Conservation (phyloP, 2,329 filamentous ascomycete genomes). For the Diaporthe velutina region DNA sequence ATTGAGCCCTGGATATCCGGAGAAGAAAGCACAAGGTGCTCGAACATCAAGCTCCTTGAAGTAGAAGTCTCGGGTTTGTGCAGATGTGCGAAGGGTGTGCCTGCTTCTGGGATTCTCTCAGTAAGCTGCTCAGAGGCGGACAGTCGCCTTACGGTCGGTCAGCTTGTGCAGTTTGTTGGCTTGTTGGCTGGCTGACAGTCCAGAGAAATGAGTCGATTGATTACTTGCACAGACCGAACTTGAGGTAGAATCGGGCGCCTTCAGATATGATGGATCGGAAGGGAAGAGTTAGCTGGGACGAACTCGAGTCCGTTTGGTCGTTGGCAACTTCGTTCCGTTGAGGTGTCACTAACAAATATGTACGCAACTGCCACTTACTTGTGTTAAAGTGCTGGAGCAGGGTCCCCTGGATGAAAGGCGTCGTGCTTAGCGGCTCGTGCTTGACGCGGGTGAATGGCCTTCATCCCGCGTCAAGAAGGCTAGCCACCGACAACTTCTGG, state of each 20-base stretch:
- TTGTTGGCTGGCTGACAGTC: no score
- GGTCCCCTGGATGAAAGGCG: background rate
- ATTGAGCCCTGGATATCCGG: background rate
- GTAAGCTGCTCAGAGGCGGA: background rate
- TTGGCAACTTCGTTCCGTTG: background rate
- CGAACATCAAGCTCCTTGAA: background rate
- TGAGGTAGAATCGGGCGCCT: background rate
- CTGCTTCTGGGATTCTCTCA: background rate
- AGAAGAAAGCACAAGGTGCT: background rate
- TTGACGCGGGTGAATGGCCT: slow-evolving; percentile 2
- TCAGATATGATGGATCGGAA: background rate
- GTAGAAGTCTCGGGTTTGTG: no score
- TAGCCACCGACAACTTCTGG: background rate
- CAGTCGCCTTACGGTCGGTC: background rate
- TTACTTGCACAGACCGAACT: background rate
- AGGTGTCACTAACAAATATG: background rate
- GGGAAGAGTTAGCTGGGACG: background rate
- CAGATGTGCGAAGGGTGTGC: background rate
- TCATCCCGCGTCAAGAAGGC: background rate
- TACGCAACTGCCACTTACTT: background rate
- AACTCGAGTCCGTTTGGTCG: background rate
- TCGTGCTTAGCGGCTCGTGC: background rate
- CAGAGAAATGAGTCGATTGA: background rate
- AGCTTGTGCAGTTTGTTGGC: background rate
- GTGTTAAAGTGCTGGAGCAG: background rate